Conservation (phyloP, 306 rosid genomes). For the Vachellia collinsii region DNA sequence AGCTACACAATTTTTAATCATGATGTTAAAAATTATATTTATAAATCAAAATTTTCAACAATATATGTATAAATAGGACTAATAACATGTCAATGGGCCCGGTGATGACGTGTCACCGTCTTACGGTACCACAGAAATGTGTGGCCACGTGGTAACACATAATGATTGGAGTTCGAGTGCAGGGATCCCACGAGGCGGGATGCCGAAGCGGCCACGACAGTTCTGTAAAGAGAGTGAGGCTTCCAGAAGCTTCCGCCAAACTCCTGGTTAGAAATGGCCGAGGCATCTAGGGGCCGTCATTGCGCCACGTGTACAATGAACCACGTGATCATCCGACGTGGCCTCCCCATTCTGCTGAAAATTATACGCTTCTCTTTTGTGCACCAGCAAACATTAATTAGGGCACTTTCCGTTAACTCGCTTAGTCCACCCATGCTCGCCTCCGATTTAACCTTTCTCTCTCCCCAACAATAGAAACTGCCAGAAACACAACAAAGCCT, state of each 20-base stretch:
- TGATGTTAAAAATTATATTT: too few species aligned
- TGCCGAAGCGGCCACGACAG: conserved; percentile 36
- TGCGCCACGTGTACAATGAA: conserved; percentile 39
- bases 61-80: too few species aligned
- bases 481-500: not conserved
- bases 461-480: conserved; percentile 35
- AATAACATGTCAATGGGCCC: not conserved
- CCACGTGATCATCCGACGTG: conserved; percentile 70
- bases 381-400: conserved; percentile 32
- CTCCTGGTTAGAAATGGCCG: conserved; percentile 50
- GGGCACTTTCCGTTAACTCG: conserved; percentile 42
- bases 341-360: conserved; percentile 52
- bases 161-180: conserved; percentile 47
- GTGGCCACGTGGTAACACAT: conserved; percentile 33
- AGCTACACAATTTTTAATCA: too few species aligned
- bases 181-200: conserved; percentile 44
- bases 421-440: conserved; percentile 11
- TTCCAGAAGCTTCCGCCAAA: conserved; percentile 69
- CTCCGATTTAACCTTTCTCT: not conserved
- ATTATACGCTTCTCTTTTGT: conserved; percentile 51
- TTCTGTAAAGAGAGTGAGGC: not conserved
- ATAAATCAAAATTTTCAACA: too few species aligned
- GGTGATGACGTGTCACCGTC: not conserved
- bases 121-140: not conserved
- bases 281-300: conserved; percentile 43